A percentile compares a stretch with the other conserved stretches of the same genome.
phyloP scores from a whole-genome alignment of 495 filamentous ascomycete genomes.

The Parathielavia hyrcaniae region DNA sequence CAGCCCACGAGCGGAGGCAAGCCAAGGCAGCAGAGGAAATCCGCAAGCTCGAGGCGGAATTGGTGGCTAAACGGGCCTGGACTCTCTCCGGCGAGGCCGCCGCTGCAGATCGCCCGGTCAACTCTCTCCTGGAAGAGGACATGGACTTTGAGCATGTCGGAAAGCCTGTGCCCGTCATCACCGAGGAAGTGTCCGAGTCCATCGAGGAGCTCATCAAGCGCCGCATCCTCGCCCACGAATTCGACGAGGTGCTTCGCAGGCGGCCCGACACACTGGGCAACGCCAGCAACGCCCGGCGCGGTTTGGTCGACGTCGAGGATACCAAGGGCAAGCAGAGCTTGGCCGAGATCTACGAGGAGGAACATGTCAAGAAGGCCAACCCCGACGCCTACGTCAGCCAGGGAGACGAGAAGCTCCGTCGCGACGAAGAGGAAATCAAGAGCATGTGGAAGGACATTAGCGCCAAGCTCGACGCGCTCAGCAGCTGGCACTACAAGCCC shows the following conservation, averaged over 20 bases:
- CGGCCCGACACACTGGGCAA: constrained; percentile 64
- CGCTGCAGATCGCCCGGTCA: constrained; percentile 72
- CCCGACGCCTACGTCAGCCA: constrained; percentile 72
- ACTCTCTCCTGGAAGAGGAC: constrained; percentile 90
- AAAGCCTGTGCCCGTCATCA: constrained; percentile 91
- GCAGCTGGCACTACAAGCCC: constrained; percentile 92
- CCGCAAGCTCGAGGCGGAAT: constrained; percentile 77
- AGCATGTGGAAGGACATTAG: constrained; percentile 75
- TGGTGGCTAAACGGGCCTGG: constrained; percentile 89
- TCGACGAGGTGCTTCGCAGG: constrained; percentile 83
- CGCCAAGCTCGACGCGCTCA: constrained; percentile 77
- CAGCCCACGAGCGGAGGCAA: constrained; percentile 79
- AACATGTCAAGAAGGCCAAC: constrained; percentile 72
- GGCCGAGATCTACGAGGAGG: constrained; percentile 90
- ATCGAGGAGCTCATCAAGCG: constrained; percentile 94
- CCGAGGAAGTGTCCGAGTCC: constrained; percentile 83
- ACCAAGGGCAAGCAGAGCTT: constrained; percentile 78
- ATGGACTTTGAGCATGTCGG: constrained; percentile 94
- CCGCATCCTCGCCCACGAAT: constrained; percentile 82
- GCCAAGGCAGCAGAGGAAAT: constrained; percentile 84
- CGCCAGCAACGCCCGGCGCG: constrained; percentile 51
- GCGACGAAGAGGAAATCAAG: constrained; percentile 81
- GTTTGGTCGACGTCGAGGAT: constrained; percentile 75
- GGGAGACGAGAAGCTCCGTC: constrained; percentile 70
- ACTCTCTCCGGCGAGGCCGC: constrained; percentile 82